Conservation (phyloP, 2,329 filamentous ascomycete genomes). For the Thelonectria rubi region DNA sequence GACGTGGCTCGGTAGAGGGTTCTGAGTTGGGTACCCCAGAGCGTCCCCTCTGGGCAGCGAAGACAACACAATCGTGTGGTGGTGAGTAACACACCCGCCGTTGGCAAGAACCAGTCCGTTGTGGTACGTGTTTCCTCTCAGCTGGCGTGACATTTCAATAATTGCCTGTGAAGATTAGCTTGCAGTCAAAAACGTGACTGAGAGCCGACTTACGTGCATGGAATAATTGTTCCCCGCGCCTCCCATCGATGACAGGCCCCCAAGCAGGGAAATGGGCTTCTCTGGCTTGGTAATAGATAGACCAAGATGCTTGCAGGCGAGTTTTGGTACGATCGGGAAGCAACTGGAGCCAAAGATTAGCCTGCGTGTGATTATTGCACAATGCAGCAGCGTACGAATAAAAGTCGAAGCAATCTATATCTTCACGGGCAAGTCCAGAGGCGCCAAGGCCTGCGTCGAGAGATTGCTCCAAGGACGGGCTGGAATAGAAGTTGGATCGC, state of each 20-base stretch:
- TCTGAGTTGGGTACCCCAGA: conserved; percentile 19
- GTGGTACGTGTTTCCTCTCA: conserved; percentile 56
- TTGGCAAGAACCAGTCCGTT: conserved; percentile 71
- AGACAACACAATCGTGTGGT: conserved; percentile 69
- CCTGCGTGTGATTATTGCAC: rapidly evolving
- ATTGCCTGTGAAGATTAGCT: conserved; percentile 44
- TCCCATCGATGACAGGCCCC: conserved; percentile 73
- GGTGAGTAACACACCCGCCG: conserved; percentile 71
- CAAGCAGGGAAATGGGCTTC: conserved; percentile 68
- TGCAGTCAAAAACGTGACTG: no score
- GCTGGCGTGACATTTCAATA: conserved; percentile 62
- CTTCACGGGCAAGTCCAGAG: conserved; percentile 56
- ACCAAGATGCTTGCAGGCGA: conserved; percentile 68
- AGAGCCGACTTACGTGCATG: conserved; percentile 62
- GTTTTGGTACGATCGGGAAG: conserved; percentile 75
- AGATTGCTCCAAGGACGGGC: conserved; percentile 65
- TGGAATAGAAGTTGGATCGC: conserved; percentile 65
- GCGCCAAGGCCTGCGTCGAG: conserved; percentile 62
- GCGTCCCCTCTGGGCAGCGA: conserved; percentile 46
- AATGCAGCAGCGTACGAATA: conserved; percentile 59
- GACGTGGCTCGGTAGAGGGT: conserved; percentile 8
- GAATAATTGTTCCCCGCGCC: conserved; percentile 78
- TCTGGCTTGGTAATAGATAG: conserved; percentile 55
- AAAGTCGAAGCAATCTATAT: conserved; percentile 70
- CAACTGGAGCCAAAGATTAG: conserved; percentile 54